A percentile compares a stretch with the other conserved stretches of the same genome.
Conservation (phyloP, 768 basidiomycete genomes). For the Candolleomyces eurysporus region DNA sequence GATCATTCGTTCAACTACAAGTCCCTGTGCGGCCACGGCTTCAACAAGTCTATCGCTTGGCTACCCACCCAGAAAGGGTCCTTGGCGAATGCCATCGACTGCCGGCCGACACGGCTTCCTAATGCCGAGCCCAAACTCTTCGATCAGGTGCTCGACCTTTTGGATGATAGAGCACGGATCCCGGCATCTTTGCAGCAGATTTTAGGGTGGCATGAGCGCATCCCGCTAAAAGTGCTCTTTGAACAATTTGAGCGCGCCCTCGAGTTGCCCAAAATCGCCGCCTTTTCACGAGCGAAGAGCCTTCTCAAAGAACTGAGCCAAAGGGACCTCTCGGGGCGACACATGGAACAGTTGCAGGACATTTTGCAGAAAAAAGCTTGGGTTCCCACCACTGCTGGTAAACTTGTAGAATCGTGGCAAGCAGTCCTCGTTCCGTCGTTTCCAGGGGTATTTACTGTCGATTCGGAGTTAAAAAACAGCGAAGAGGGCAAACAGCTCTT, state of each 20-base stretch:
- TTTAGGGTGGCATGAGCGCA: neutral
- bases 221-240: neutral
- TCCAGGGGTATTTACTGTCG: conserved; percentile 26
- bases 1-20: neutral
- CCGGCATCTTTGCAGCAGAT: neutral
- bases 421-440: conserved; percentile 19
- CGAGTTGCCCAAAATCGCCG: neutral
- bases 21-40: neutral
- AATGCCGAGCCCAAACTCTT: neutral
- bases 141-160: neutral
- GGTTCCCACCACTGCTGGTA: conserved; percentile 28
- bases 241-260: neutral
- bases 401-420: conserved; percentile 16
- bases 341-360: conserved; percentile 16
- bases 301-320: conserved; percentile 31
- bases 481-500: conserved; percentile 20
- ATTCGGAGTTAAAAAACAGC: conserved; percentile 16
- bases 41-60: neutral
- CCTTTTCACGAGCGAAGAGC: conserved; percentile 16
- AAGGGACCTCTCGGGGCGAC: conserved; percentile 16
- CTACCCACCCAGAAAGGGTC: neutral
- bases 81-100: neutral
- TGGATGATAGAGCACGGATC: neutral
- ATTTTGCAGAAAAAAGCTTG: conserved; percentile 22
- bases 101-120: neutral